phyloP scores from a whole-genome alignment of 1,284 basidiomycete genomes.

The Pseudozyma hubeiensis region DNA sequence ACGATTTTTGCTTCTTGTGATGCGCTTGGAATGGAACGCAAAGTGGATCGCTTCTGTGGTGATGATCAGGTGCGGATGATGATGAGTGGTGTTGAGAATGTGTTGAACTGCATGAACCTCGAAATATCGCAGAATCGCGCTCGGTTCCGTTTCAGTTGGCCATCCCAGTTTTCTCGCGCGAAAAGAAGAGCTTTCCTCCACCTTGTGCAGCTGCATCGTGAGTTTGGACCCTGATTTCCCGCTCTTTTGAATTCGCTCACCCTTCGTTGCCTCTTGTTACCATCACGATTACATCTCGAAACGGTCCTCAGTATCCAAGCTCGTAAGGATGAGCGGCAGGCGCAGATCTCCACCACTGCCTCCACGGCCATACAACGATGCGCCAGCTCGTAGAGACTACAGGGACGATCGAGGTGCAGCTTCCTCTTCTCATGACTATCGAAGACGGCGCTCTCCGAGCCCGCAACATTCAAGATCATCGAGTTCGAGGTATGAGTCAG shows the following conservation, averaged over 20 bases:
- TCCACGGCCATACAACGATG: slow-evolving; percentile 22
- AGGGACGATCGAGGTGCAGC: slow-evolving; percentile 16
- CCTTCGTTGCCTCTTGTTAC: not conserved
- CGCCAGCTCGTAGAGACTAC: slow-evolving; percentile 1
- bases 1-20: not conserved
- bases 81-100: slow-evolving; percentile 7
- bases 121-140: slow-evolving; percentile 19
- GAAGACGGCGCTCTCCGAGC: slow-evolving; percentile 29
- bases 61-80: not conserved
- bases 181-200: slow-evolving; percentile 21
- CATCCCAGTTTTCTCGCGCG: slow-evolving; percentile 17
- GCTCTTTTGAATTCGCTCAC: not conserved
- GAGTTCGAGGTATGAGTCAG: slow-evolving; percentile 5
- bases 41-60: not conserved
- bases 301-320: not conserved
- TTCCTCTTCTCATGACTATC: slow-evolving; percentile 12
- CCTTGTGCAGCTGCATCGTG: not conserved
- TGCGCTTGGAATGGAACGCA: not conserved
- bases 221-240: slow-evolving; percentile 12
- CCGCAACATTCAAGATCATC: slow-evolving; percentile 9
- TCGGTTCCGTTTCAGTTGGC: slow-evolving; percentile 27
- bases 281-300: no score
- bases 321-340: slow-evolving; percentile 24
- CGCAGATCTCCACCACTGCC: slow-evolving; percentile 25
- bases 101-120: slow-evolving; percentile 12